Evolutionary conservation across 345 rosid species (phyloP), one percentile per base, ranked within the genome.

Genomic region (Raphanus raphanistrum): DNA sequence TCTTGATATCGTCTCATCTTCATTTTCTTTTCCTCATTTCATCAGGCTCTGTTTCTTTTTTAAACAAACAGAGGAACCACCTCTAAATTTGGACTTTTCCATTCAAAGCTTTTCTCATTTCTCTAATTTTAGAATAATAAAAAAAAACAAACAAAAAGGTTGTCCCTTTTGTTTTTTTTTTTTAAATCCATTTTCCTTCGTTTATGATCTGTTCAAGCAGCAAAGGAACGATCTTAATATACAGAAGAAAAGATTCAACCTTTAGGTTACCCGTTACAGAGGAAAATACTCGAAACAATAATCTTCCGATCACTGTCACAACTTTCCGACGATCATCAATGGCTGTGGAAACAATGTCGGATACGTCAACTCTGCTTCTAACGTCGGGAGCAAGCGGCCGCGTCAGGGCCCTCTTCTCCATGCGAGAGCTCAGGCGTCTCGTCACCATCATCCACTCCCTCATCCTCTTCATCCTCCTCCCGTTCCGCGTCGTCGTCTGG

Each of bases 371-470:
- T 12, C 71, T 86, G 82, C 88, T 93, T 67, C 55, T 92, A 1
- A 92, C 97, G 0, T 94, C 97, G 7, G 97, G 97, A 5, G 97
- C 97, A 0, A 92, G 97, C 79, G 97, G 93, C 6, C 85, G 95
- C 3, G 81, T 92, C 6, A 85, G 82, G 62, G 92, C 88, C 2
- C 82, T 92, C 72, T 87, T 94, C 71, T 90, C 90, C 2, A 75
- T 82, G 50, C 84, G 88, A 13, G 82, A 84, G 57, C 79, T 89
- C 61, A 86, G 38, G 75, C 87, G 88, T 4, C 66, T 85, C 25
- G 12, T 88, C 13, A 6, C 86, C 45, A 32, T 86, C 4, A 64
- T 87, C 31, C 80, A 85, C 8, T 87, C 94, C 1, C 27, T 90
- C 26, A 63, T 89, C 4, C 75, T 90, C 45, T 41, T 92, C 6